Percentiles rank a stretch among this genome's conserved stretches.
These are phyloP conservation scores for Colletotrichum echinochloae DNA, from an alignment of 2,329 filamentous ascomycete genomes.

Conservation along the genomic window DNA sequence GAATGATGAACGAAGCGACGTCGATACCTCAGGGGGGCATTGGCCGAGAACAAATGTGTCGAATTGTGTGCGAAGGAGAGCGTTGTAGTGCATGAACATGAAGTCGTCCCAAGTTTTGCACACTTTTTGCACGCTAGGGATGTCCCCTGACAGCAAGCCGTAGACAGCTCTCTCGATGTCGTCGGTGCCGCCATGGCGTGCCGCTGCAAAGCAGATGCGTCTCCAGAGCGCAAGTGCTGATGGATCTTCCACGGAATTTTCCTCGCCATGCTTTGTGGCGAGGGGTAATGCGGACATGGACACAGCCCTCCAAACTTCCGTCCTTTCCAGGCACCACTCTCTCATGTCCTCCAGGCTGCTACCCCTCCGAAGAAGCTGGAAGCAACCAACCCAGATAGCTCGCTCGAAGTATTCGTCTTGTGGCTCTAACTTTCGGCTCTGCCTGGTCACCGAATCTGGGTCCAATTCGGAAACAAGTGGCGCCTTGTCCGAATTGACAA, in stretches of 20 bases:
- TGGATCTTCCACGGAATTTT: conserved; percentile 55
- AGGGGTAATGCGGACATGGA: conserved; percentile 81
- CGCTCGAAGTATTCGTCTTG: conserved; percentile 91
- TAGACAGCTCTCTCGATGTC: conserved; percentile 92
- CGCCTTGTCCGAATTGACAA: conserved; percentile 70
- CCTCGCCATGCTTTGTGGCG: conserved; percentile 57
- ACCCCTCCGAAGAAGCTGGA: conserved; percentile 91
- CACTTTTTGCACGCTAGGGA: conserved; percentile 79
- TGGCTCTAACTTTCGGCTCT: conserved; percentile 79
- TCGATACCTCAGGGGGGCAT: conserved; percentile 64
- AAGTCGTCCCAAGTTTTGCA: conserved; percentile 87
- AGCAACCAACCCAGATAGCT: conserved; percentile 93
- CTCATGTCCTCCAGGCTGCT: conserved; percentile 78
- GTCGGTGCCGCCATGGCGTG: conserved; percentile 76
- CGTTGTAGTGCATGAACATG: conserved; percentile 89
- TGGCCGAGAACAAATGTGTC: conserved; percentile 74
- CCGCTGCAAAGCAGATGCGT: conserved; percentile 79
- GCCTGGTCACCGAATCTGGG: conserved; percentile 87
- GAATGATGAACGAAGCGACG: conserved; percentile 69
- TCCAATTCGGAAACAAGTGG: conserved; percentile 88
- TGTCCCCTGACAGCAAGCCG: conserved; percentile 87
- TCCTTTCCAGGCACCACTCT: conserved; percentile 87
- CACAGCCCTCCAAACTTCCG: conserved; percentile 90
- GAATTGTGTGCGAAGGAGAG: conserved; percentile 83
- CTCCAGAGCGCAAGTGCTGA: conserved; percentile 75